phyloP scores from a whole-genome alignment of 345 rosid genomes.

The Odontarrhena argentea region DNA sequence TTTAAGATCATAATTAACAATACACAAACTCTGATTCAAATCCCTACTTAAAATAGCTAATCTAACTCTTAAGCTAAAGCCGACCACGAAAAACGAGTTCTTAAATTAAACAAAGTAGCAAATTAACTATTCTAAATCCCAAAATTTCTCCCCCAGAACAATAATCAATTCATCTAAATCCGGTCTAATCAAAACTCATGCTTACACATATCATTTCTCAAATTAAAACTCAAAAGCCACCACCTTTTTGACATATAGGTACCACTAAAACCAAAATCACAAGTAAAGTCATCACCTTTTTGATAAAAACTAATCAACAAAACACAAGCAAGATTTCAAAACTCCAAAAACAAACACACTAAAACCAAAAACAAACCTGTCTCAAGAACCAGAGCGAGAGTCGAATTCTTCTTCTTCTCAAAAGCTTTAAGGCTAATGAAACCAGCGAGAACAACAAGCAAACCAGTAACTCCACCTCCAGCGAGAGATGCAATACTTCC shows the following conservation, averaged over 20 bases:
- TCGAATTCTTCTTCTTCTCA: constrained; percentile 64
- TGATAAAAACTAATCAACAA: neutral
- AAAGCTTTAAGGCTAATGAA: constrained; percentile 80
- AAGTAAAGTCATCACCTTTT: neutral
- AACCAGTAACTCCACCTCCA: constrained; percentile 79
- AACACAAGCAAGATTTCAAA: constrained; percentile 6
- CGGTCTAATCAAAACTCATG: neutral
- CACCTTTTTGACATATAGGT: neutral
- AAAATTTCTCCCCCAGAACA: too few species aligned
- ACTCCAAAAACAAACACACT: neutral
- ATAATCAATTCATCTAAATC: neutral
- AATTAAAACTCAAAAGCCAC: neutral
- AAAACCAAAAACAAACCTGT: constrained; percentile 50
- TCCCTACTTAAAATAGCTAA: too few species aligned
- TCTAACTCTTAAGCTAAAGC: too few species aligned
- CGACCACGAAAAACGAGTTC: too few species aligned
- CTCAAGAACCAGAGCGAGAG: constrained; percentile 60
- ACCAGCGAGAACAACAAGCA: constrained; percentile 72
- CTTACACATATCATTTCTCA: neutral
- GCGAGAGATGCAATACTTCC: constrained; percentile 74
- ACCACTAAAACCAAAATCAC: neutral
- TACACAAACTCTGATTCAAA: neutral
- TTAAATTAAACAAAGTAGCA: too few species aligned
- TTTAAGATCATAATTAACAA: constrained; percentile 8
- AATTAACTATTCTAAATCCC: too few species aligned